Evolutionary conservation across 176 grass and related monocot species (phyloP).

Genomic region (Oryza meridionalis): DNA sequence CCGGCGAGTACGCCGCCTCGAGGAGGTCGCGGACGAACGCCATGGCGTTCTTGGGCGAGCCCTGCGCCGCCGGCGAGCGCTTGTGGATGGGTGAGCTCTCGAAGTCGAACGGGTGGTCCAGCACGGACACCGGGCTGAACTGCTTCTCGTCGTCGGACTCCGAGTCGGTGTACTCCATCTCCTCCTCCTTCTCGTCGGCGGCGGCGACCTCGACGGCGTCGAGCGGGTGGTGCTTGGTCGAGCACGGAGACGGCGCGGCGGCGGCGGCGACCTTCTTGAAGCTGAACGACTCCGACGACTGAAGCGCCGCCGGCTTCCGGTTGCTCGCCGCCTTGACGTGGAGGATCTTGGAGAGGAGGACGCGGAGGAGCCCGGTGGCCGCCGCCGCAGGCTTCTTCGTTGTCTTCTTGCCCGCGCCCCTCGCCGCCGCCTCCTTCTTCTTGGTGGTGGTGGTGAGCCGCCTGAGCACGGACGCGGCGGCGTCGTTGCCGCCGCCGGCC

Average conservation of each 20-base stretch:
- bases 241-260: neutral
- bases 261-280: slow-evolving; percentile 21
- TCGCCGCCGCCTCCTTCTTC: neutral
- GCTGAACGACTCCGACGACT: slow-evolving; percentile 46
- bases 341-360: slow-evolving; percentile 68
- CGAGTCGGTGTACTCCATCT: slow-evolving; percentile 9
- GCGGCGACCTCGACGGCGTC: slow-evolving; percentile 25
- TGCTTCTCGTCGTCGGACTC: slow-evolving; percentile 64
- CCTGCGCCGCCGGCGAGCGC: neutral
- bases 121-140: slow-evolving; percentile 78
- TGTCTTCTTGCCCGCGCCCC: neutral
- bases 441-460: slow-evolving; percentile 44
- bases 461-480: slow-evolving; percentile 30
- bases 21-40: slow-evolving; percentile 66
- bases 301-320: slow-evolving; percentile 49
- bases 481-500: neutral
- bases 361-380: slow-evolving; percentile 32
- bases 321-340: slow-evolving; percentile 16
- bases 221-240: neutral
- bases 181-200: neutral
- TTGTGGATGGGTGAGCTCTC: slow-evolving; percentile 54
- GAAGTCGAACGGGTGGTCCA: slow-evolving; percentile 58
- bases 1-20: slow-evolving; percentile 61
- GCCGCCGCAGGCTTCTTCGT: neutral
- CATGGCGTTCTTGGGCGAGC: slow-evolving; percentile 48